phyloP scores from a whole-genome alignment of 2,329 filamentous ascomycete genomes.

The Ascosphaera aggregata region DNA sequence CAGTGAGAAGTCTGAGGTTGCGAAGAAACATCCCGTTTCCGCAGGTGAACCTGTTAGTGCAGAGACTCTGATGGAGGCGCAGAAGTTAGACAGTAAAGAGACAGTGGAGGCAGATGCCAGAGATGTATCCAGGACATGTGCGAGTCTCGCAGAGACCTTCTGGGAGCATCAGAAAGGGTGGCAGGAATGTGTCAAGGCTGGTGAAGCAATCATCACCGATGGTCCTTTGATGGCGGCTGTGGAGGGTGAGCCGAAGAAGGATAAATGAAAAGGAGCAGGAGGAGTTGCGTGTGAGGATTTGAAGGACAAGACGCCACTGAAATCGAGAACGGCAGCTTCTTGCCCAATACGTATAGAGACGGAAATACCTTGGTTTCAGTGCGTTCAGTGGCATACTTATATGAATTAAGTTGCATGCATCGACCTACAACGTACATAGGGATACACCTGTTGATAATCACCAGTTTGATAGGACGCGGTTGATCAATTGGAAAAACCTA shows the following conservation, averaged over 20 bases:
- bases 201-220: conserved; percentile 17
- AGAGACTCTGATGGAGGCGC: conserved; percentile 8
- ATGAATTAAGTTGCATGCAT: no score
- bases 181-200: conserved; percentile 19
- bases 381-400: no score
- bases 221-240: conserved; percentile 6
- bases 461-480: no score
- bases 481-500: no score
- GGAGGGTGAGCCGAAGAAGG: conserved; percentile 14
- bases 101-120: conserved; percentile 22
- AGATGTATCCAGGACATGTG: conserved; percentile 12
- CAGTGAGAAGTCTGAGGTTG: not conserved
- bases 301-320: no score
- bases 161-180: conserved; percentile 23
- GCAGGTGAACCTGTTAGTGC: not conserved
- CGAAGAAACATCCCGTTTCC: conserved; percentile 8
- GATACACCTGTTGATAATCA: no score
- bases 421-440: no score
- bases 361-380: no score
- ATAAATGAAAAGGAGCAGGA: no score
- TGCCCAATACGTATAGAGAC: no score
- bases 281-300: no score
- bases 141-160: conserved; percentile 16
- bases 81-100: conserved; percentile 3
- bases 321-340: no score